Conservation (phyloP, 257 asterid species). For the Dorcoceras hygrometricum region DNA sequence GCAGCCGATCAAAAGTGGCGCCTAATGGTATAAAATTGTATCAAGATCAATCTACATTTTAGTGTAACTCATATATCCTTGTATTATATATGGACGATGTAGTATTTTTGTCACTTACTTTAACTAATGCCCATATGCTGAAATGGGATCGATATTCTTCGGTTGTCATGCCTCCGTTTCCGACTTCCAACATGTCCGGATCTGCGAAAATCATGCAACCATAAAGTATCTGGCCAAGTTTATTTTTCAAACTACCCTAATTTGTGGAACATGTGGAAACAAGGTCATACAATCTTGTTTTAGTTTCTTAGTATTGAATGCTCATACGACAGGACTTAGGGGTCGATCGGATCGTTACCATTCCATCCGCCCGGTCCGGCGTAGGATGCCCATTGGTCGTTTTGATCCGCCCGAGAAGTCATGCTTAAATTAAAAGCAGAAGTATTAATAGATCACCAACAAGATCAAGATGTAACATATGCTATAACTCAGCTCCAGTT, state of each 20-base stretch:
- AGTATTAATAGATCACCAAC: too few species aligned
- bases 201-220: slow-evolving; percentile 35
- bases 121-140: slow-evolving; percentile 91
- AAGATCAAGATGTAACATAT: too few species aligned
- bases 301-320: not conserved
- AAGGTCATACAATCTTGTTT: too few species aligned
- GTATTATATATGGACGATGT: too few species aligned
- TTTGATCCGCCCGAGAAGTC: slow-evolving; percentile 78
- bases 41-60: not conserved
- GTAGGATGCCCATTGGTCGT: slow-evolving; percentile 80
- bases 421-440: slow-evolving; percentile 36
- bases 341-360: slow-evolving; percentile 39
- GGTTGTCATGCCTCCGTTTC: slow-evolving; percentile 84
- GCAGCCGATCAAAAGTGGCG: slow-evolving; percentile 89
- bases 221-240: too few species aligned
- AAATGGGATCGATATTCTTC: slow-evolving; percentile 87
- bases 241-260: too few species aligned
- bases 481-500: not conserved
- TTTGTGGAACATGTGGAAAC: too few species aligned
- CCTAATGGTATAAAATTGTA: slow-evolving; percentile 38
- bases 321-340: not conserved
- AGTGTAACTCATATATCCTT: not conserved
- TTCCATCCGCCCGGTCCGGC: slow-evolving; percentile 98
- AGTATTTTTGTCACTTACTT: slow-evolving; percentile 54
- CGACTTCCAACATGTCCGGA: slow-evolving; percentile 98